phyloP scores from a whole-genome alignment of 495 filamentous ascomycete genomes.

The Tuber calosporum region DNA sequence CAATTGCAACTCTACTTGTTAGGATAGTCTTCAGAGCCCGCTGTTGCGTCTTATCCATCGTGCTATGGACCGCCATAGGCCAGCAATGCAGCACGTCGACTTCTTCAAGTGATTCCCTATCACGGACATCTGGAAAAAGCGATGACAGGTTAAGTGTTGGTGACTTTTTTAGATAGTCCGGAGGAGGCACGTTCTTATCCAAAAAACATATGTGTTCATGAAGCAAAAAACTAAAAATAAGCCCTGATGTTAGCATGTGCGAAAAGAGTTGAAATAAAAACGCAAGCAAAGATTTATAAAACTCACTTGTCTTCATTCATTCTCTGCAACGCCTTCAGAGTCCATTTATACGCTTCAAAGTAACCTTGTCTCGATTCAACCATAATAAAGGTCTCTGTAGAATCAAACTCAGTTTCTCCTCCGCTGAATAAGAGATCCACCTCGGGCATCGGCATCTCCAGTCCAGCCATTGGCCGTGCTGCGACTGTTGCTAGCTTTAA shows the following conservation, averaged over 20 bases:
- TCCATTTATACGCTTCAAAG: conserved; percentile 67
- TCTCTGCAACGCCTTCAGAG: conserved; percentile 65
- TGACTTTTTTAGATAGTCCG: conserved; percentile 48
- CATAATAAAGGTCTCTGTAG: conserved; percentile 67
- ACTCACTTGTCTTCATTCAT: conserved; percentile 56
- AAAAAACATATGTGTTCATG: conserved; percentile 55
- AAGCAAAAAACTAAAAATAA: conserved; percentile 50
- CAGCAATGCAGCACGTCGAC: conserved; percentile 50
- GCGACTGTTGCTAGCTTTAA: conserved; percentile 69
- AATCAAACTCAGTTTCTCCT: conserved; percentile 57
- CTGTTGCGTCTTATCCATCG: conserved; percentile 64
- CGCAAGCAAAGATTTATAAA: not conserved
- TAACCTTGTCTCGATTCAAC: conserved; percentile 64
- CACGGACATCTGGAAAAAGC: conserved; percentile 41
- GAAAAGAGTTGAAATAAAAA: conserved; percentile 44
- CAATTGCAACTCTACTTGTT: conserved; percentile 64
- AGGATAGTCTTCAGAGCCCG: conserved; percentile 62
- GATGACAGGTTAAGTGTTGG: conserved; percentile 48
- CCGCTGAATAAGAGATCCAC: conserved; percentile 69
- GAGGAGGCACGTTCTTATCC: conserved; percentile 46
- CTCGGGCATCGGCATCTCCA: conserved; percentile 60
- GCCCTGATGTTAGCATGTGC: conserved; percentile 34
- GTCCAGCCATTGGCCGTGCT: conserved; percentile 56
- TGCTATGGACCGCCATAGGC: conserved; percentile 47
- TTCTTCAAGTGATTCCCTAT: conserved; percentile 43